Percentiles rank a stretch among this genome's conserved stretches.
Evolutionary conservation across 2,329 filamentous ascomycete genomes (phyloP).

Genomic region (Geosmithia flava): DNA sequence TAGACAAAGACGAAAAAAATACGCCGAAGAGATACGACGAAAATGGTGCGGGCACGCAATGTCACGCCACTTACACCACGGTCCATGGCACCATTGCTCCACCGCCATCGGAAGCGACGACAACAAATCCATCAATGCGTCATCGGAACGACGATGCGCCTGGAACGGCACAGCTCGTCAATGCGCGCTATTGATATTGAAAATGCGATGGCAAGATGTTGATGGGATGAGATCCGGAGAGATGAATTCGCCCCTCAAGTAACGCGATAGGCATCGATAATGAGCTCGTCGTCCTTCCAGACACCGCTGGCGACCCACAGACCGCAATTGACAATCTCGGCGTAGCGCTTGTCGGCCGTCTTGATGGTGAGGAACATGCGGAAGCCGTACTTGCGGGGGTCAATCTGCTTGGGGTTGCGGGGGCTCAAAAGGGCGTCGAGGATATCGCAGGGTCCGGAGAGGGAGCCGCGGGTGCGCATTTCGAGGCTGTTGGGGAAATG

Average conservation of each 20-base stretch:
- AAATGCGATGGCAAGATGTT: too few relatives aligned
- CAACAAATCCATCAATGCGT: too few relatives aligned
- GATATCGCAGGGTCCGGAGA: slow-evolving; percentile 31
- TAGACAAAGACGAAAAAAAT: background rate
- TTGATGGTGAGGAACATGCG: slow-evolving; percentile 36
- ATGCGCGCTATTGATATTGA: too few relatives aligned
- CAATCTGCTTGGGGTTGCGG: slow-evolving; percentile 22
- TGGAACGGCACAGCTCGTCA: too few relatives aligned
- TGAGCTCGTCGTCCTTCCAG: slow-evolving; percentile 29
- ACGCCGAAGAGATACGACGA: background rate
- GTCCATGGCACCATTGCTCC: too few relatives aligned
- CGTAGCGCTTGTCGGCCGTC: slow-evolving; percentile 35
- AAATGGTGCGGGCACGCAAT: background rate
- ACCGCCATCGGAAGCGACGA: too few relatives aligned
- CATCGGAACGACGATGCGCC: too few relatives aligned
- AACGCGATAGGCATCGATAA: slow-evolving; percentile 28
- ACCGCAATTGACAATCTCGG: slow-evolving; percentile 34
- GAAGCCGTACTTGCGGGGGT: slow-evolving; percentile 32
- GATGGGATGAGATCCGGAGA: too few relatives aligned
- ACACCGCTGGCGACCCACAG: slow-evolving; percentile 37
- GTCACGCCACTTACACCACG: too few relatives aligned
- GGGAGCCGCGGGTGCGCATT: slow-evolving; percentile 33
- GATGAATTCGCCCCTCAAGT: slow-evolving; percentile 11
- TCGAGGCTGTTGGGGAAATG: slow-evolving; percentile 20
- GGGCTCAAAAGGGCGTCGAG: slow-evolving; percentile 26